Base-by-base conservation (phyloP, 257 asterid genomes). In the Euphrasia confusa region DNA sequence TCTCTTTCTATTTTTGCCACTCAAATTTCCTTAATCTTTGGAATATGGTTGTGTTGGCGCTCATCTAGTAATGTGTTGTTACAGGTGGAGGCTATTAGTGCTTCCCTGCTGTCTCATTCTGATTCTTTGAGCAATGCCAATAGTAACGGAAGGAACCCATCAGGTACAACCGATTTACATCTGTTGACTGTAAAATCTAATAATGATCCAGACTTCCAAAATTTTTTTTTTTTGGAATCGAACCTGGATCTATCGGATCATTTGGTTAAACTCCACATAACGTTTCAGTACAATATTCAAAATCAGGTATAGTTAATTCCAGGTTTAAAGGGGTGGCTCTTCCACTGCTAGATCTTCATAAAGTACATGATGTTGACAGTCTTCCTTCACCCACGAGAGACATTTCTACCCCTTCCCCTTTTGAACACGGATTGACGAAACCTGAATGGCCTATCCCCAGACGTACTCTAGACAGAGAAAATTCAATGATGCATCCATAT, bases 351-450 rank as follows among this genome's bases (percentile, higher is more conserved):
- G 99, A 93, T 75, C 95, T 87, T 69, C 99, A 89, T 74, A 87
- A 80, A 80, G 99, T 83, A 75, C 95, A 93, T 56, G 99, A 93
- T 78, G 84, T 75, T 7, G 97, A 89, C 72, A 89, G 89, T 79
- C 99, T 93, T 69, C 99, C 99, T 63, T 89, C 97, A 26, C 97
- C 97, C 59, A 93, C 99, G 0, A 81, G 89, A 61, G 95, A 81
- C 71, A 75, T 78, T 53, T 76, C 85, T 60, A 67, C 80, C 55
- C 61, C 75, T 57, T 69, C 77, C 72, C 91, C 90, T 68, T 68
- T 77, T 64, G 80, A 78, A 58, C 77, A 74, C 54, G 95, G 80
- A 55, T 39, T 63, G 60, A 63, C 75, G 71, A 87, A 83, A 77
- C 94, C 91, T 17, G 97, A 87, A 77, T 81, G 89, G 92, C 94